Conservation (phyloP, 2,329 filamentous ascomycete genomes). For the Coniella vitis region DNA sequence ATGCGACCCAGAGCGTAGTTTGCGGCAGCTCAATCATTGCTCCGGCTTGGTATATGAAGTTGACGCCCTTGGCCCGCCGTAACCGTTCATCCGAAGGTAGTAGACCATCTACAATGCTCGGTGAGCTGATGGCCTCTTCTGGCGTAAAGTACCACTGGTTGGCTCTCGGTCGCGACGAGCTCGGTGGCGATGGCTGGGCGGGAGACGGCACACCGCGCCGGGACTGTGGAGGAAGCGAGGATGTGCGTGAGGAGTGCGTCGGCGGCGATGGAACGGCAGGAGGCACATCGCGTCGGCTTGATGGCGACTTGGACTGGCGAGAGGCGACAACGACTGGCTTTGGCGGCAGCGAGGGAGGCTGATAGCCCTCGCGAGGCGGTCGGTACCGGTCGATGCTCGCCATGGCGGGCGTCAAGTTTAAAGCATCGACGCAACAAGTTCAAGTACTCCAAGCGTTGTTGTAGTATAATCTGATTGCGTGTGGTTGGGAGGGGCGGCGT, state of each 20-base stretch:
- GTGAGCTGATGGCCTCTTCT: slow-evolving; percentile 74
- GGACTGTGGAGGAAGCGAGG: slow-evolving; percentile 44
- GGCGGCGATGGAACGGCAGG: slow-evolving; percentile 57
- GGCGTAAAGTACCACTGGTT: slow-evolving; percentile 86
- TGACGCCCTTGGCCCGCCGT: slow-evolving; percentile 82
- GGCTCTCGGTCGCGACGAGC: slow-evolving; percentile 28
- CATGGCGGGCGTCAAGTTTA: slow-evolving; percentile 33
- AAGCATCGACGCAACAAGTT: slow-evolving; percentile 10
- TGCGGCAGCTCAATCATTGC: slow-evolving; percentile 89
- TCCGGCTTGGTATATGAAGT: slow-evolving; percentile 92
- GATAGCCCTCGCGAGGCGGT: slow-evolving; percentile 50
- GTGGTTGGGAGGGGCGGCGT: background rate
- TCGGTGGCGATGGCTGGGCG: slow-evolving; percentile 31
- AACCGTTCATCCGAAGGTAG: slow-evolving; percentile 69
- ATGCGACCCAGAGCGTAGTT: slow-evolving; percentile 84
- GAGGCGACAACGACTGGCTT: slow-evolving; percentile 25
- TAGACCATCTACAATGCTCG: slow-evolving; percentile 79
- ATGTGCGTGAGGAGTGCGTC: slow-evolving; percentile 46
- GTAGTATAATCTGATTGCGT: too few species aligned
- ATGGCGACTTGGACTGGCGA: slow-evolving; percentile 43
- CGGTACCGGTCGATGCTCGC: slow-evolving; percentile 54
- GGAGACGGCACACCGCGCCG: slow-evolving; percentile 38
- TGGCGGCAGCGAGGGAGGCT: slow-evolving; percentile 40
- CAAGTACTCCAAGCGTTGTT: background rate
- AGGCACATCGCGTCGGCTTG: slow-evolving; percentile 48